These are phyloP conservation scores for Knufia petricola DNA, from an alignment of 2,329 filamentous ascomycete species.

Conservation along the genomic window DNA sequence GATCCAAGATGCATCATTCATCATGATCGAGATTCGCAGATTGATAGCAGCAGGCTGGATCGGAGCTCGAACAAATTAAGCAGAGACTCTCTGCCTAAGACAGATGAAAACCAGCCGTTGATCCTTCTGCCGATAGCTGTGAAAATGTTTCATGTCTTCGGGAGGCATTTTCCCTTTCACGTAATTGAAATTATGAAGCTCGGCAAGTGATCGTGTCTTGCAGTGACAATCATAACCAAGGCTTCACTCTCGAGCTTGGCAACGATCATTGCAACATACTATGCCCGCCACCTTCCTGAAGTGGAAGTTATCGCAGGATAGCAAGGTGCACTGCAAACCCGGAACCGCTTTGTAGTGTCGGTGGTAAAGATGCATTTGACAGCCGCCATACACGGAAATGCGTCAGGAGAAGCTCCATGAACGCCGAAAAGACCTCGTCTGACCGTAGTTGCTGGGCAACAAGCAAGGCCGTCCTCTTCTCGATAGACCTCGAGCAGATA, in stretches of 20 bases:
- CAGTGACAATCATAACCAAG: no score
- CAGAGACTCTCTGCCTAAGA: no score
- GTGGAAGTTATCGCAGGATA: conserved; percentile 36
- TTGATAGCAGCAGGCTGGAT: no score
- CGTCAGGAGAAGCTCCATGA: conserved; percentile 59
- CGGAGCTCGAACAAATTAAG: no score
- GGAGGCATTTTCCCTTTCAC: no score
- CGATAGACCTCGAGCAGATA: conserved; percentile 52
- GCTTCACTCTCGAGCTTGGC: no score
- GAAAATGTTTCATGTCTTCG: no score
- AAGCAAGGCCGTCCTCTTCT: conserved; percentile 58
- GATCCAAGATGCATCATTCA: not conserved
- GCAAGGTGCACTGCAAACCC: conserved; percentile 81
- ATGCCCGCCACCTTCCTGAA: not conserved
- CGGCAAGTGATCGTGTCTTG: no score
- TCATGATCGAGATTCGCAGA: not conserved
- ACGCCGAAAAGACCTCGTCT: conserved; percentile 73
- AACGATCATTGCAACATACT: not conserved
- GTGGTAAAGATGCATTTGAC: conserved; percentile 51
- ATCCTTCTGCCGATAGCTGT: no score
- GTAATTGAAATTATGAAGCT: no score
- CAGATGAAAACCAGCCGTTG: no score
- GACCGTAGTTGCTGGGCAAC: conserved; percentile 84
- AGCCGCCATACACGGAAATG: conserved; percentile 69
- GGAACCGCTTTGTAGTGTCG: conserved; percentile 50